Conservation (phyloP, 495 filamentous ascomycete genomes). For the Neurospora sp. region DNA sequence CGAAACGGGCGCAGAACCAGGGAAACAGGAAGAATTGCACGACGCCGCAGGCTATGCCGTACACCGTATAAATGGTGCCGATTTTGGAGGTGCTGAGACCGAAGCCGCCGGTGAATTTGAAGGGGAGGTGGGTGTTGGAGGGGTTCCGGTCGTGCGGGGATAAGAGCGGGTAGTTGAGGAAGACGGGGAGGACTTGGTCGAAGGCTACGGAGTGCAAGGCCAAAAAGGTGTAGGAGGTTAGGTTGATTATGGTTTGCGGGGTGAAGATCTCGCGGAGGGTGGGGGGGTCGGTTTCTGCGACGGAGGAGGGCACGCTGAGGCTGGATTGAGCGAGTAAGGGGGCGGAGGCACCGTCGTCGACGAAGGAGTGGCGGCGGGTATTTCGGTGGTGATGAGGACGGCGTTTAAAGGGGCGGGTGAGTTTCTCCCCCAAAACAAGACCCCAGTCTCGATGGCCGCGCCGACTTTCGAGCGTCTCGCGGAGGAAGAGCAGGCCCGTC, state of each 20-base stretch:
- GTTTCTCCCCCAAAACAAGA: constrained; percentile 48
- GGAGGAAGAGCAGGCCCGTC: constrained; percentile 61
- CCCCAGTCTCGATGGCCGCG: constrained; percentile 58
- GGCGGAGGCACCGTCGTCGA: constrained; percentile 34
- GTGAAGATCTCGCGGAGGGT: constrained; percentile 61
- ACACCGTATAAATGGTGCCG: constrained; percentile 65
- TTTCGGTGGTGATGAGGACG: constrained; percentile 16
- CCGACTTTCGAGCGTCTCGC: constrained; percentile 65
- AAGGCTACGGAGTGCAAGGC: constrained; percentile 68
- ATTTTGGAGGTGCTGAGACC: constrained; percentile 38
- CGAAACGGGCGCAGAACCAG: constrained; percentile 51
- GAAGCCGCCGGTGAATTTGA: constrained; percentile 72
- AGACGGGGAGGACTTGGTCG: constrained; percentile 73
- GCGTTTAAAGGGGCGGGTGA: constrained; percentile 26
- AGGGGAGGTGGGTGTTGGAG: constrained; percentile 53
- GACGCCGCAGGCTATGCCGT: constrained; percentile 59
- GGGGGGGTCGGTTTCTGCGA: constrained; percentile 18
- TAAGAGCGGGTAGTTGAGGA: constrained; percentile 58
- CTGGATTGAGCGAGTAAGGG: constrained; percentile 29
- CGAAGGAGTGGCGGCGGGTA: constrained; percentile 22
- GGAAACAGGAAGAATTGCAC: constrained; percentile 78
- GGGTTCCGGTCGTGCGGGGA: constrained; percentile 24
- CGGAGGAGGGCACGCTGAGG: too few species aligned
- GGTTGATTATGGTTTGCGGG: constrained; percentile 62
- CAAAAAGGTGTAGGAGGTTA: constrained; percentile 64